Base-by-base conservation (phyloP, 345 rosid genomes). In the Adansonia digitata region DNA sequence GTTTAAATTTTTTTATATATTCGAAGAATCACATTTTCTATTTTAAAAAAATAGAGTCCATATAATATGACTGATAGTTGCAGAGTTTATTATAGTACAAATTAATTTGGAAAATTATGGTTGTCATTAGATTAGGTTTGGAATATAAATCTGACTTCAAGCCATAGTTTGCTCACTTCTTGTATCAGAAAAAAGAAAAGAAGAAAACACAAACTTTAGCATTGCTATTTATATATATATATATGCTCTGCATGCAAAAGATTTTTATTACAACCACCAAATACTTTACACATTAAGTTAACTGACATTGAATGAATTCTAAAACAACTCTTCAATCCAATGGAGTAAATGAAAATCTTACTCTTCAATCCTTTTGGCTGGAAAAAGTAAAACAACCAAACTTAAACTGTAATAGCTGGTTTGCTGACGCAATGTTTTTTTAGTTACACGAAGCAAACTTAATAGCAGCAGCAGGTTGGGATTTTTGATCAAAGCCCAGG, bases 401-500 rank as follows among this genome's bases (percentile, higher is more conserved):
- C 31, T 4, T 14, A 15, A 17, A 20, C 4, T 56, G 7, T 56
- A 26, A 56, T 26, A 13, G 39, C n/a, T 59, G 27, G 62, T 5
- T 14, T 27, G n/a, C 37, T 29, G 9, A 59, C 29, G 37, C 64
- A 56, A 26, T 2, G 5, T 59, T 14, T 14, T 59, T 27, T 59
- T 26, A 37, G 26, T 59, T 29, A n/a, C n/a, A n/a, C n/a, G n/a
- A n/a, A n/a, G n/a, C 34, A 29, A 60, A 60, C 40, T 60, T 29
- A 29, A 22, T 59, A 52, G 20, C 66, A 17, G 52, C 13, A 70
- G 74, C 40, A 63, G 71, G 35, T 46, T 45, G 49, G 78, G 73
- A 71, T 63, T 72, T 31, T 26, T 68, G 84, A 80, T 77, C 46
- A 61, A 42, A 53, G 79, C 79, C 67, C 80, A 79, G 80, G 73